phyloP scores from a whole-genome alignment of 371 early-diverging fungal species.

The Zychaea mexicana region DNA sequence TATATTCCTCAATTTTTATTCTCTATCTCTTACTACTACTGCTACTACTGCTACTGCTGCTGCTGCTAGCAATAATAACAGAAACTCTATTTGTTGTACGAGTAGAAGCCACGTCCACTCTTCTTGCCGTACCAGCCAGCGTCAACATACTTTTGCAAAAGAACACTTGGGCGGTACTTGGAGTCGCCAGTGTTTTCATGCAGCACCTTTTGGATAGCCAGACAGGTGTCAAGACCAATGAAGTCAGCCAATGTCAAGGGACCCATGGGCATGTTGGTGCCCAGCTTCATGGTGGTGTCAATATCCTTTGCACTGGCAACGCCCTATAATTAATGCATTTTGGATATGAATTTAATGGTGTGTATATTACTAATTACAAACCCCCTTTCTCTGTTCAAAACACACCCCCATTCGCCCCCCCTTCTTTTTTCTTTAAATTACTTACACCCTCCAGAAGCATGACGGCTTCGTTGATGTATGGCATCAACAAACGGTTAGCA shows the following conservation, averaged over 20 bases:
- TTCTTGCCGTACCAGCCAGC: conserved; percentile 98
- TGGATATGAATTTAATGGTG: not conserved
- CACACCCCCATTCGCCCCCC: not conserved
- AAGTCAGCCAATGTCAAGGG: conserved; percentile 97
- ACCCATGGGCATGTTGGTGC: conserved; percentile 97
- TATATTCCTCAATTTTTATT: not conserved
- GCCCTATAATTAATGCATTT: conserved; percentile 53
- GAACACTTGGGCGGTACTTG: conserved; percentile 93
- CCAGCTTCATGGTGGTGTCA: conserved; percentile 97
- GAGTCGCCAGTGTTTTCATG: conserved; percentile 94
- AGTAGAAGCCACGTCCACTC: conserved; percentile 89
- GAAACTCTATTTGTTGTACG: conserved; percentile 46
- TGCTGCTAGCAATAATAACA: no score
- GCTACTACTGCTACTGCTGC: not conserved
- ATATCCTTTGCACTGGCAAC: conserved; percentile 95
- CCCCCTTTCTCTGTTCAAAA: not conserved
- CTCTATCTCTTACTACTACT: not conserved
- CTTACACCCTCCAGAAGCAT: conserved; percentile 85
- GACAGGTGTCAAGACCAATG: conserved; percentile 97
- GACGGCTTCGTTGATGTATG: conserved; percentile 97
- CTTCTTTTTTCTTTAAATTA: not conserved
- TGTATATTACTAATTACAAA: no score
- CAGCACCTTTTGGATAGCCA: conserved; percentile 95
- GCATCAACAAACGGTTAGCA: conserved; percentile 97
- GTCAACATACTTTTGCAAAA: conserved; percentile 94